Evolutionary conservation across 2,329 filamentous ascomycete genomes (phyloP).

Genomic region (Paecilomyces sp.): DNA sequence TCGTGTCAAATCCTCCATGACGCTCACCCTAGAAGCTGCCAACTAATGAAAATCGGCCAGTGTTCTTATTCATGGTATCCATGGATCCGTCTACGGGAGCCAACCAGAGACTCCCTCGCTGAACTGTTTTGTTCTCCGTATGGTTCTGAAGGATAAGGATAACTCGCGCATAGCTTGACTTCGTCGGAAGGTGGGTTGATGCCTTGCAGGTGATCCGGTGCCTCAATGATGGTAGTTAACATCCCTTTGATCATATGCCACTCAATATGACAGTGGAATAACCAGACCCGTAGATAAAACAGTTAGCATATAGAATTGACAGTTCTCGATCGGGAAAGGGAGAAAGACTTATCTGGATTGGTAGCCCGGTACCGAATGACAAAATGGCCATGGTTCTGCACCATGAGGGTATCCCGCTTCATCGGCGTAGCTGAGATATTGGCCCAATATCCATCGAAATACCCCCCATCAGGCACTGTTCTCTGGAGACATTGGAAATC

Average conservation of each 20-base stretch:
- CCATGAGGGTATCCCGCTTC: slow-evolving; percentile 27
- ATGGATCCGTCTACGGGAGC: not conserved
- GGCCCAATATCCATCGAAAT: slow-evolving; percentile 15
- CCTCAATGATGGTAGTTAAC: slow-evolving; percentile 23
- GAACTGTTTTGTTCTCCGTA: not conserved
- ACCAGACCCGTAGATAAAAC: slow-evolving; percentile 17
- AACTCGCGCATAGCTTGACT: slow-evolving; percentile 12
- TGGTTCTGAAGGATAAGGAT: slow-evolving; percentile 7
- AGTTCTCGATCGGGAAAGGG: not conserved
- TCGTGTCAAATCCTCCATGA: not conserved
- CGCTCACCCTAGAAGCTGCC: not conserved
- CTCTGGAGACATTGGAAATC: slow-evolving; percentile 41
- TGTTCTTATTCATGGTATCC: not conserved
- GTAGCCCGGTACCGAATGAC: slow-evolving; percentile 28
- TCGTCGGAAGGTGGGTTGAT: slow-evolving; percentile 1
- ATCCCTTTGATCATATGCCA: slow-evolving; percentile 29
- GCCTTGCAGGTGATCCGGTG: slow-evolving; percentile 17
- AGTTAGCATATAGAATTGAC: not conserved
- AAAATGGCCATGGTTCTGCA: slow-evolving; percentile 22
- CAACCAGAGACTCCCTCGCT: not conserved
- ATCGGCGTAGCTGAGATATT: slow-evolving; percentile 21
- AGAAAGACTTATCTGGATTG: slow-evolving; percentile 23
- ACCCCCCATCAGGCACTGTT: slow-evolving; percentile 15
- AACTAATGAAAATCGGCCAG: not conserved
- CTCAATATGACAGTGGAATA: slow-evolving; percentile 30